These are phyloP conservation scores for Jatropha podagrica DNA, from an alignment of 441 rosid genomes.

Conservation along the genomic window DNA sequence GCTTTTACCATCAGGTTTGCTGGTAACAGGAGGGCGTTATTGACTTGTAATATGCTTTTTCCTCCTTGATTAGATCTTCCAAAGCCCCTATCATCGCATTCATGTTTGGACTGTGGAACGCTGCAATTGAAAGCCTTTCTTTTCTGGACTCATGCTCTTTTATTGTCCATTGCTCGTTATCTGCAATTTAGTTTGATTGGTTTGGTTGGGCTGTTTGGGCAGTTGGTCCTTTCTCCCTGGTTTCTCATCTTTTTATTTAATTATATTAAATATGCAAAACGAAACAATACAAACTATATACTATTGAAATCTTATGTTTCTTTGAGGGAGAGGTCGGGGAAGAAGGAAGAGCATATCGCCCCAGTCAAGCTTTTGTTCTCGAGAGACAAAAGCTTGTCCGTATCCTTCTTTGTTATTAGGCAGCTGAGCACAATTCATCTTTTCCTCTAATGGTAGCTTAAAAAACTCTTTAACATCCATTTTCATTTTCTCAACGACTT, in stretches of 20 bases:
- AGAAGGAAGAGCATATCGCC: constrained; percentile 46
- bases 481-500: constrained; percentile 31
- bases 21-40: background rate
- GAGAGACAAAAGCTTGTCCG: constrained; percentile 53
- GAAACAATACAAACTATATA: too few relatives aligned
- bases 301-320: constrained; percentile 15
- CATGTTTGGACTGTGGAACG: constrained; percentile 73
- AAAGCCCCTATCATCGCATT: constrained; percentile 58
- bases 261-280: too few relatives aligned
- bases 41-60: constrained; percentile 21
- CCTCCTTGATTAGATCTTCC: constrained; percentile 38
- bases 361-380: constrained; percentile 55
- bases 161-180: constrained; percentile 69
- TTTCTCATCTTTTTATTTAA: too few relatives aligned
- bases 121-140: constrained; percentile 66
- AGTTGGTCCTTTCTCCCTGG: too few relatives aligned
- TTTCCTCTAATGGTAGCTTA: constrained; percentile 39
- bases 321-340: constrained; percentile 25
- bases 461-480: constrained; percentile 36
- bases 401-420: constrained; percentile 43
- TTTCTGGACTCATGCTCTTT: constrained; percentile 68
- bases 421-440: constrained; percentile 37
- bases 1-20: constrained; percentile 40
- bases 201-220: too few relatives aligned
- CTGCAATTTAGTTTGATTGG: constrained; percentile 23